phyloP scores from a whole-genome alignment of 306 rosid genomes.

The Ormosia emarginata region DNA sequence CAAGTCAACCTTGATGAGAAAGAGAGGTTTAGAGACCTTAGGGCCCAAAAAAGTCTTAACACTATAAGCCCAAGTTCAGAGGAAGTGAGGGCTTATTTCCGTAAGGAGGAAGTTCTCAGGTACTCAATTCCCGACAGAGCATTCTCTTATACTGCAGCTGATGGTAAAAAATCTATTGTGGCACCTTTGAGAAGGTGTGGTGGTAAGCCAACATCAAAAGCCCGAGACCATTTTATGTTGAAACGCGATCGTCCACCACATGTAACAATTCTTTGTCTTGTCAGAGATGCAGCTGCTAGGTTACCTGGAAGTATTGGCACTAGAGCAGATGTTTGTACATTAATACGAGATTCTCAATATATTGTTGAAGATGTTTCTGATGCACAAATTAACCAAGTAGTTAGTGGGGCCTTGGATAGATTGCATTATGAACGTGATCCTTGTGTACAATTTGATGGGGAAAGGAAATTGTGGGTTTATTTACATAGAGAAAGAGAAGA shows the following conservation, averaged over 20 bases:
- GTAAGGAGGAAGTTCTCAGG: conserved; percentile 91
- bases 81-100: conserved; percentile 88
- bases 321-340: conserved; percentile 96
- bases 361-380: conserved; percentile 97
- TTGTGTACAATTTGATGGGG: conserved; percentile 96
- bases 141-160: conserved; percentile 94
- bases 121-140: conserved; percentile 99
- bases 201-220: conserved; percentile 99
- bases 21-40: conserved; percentile 92
- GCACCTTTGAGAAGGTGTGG: conserved; percentile 99
- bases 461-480: conserved; percentile 96
- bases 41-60: conserved; percentile 98
- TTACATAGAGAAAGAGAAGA: conserved; percentile 98
- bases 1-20: conserved; percentile 94
- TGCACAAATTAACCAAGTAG: conserved; percentile 95
- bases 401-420: conserved; percentile 98
- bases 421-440: conserved; percentile 99
- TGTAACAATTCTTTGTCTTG: conserved; percentile 98
- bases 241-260: conserved; percentile 98
- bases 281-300: conserved; percentile 98
- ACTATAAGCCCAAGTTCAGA: conserved; percentile 89
- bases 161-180: conserved; percentile 94
- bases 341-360: conserved; percentile 96
- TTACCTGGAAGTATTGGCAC: conserved; percentile 99
- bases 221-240: conserved; percentile 99